Conservation (phyloP, 2,329 filamentous ascomycete species). For the Lecanoromycetidae sp. region DNA sequence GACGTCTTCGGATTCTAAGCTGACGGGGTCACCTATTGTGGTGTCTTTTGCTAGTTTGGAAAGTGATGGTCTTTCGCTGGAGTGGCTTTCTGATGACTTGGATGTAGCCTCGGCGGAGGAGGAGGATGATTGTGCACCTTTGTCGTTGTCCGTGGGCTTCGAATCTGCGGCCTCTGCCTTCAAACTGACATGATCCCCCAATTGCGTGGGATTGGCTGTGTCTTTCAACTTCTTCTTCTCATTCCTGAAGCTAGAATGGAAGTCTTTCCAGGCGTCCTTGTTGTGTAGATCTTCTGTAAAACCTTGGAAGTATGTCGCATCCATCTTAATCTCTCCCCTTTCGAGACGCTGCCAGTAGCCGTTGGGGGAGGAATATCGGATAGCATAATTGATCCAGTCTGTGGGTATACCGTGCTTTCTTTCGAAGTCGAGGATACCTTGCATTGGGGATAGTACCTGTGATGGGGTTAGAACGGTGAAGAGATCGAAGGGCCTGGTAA, state of each 20-base stretch:
- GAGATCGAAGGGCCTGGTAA: not conserved
- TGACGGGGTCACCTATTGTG: conserved; percentile 15
- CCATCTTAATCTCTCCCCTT: conserved; percentile 65
- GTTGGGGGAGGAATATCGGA: conserved; percentile 62
- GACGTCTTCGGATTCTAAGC: conserved; percentile 20
- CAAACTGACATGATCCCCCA: conserved; percentile 18
- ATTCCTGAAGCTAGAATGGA: conserved; percentile 22
- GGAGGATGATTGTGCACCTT: conserved; percentile 4
- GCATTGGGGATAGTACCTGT: conserved; percentile 81
- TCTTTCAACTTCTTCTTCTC: conserved; percentile 19
- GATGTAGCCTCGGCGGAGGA: not conserved
- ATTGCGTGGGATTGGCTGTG: conserved; percentile 25
- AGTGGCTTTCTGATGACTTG: not conserved
- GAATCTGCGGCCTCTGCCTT: conserved; percentile 18
- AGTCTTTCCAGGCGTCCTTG: conserved; percentile 56
- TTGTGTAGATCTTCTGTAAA: conserved; percentile 66
- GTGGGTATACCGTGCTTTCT: conserved; percentile 60
- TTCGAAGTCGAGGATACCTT: conserved; percentile 88
- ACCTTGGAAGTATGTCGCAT: conserved; percentile 59
- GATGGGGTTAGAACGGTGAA: no score
- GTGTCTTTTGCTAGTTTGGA: conserved; percentile 14
- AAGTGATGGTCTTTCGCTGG: conserved; percentile 5
- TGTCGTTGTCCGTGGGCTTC: conserved; percentile 2
- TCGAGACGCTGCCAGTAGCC: conserved; percentile 87
- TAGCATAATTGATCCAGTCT: conserved; percentile 85